These are phyloP conservation scores for Penicillium pulvis DNA, from an alignment of 495 filamentous ascomycete species.

Conservation along the genomic window DNA sequence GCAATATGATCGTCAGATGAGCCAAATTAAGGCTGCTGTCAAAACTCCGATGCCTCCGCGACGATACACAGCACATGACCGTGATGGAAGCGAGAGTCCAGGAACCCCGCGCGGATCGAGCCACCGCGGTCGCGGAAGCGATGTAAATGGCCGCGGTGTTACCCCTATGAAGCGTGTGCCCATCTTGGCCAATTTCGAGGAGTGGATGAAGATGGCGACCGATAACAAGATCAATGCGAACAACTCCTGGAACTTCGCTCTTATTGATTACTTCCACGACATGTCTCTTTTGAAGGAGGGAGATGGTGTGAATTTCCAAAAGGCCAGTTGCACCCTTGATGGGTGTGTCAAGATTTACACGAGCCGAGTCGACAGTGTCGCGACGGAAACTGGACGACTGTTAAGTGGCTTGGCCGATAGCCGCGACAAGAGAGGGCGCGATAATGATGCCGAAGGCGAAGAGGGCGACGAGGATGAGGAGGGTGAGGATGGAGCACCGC, in stretches of 20 bases:
- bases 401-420: conserved; percentile 94
- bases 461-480: conserved; percentile 76
- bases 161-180: conserved; percentile 97
- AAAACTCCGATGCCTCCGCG: conserved; percentile 71
- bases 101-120: conserved; percentile 60
- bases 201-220: conserved; percentile 99
- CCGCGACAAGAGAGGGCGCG: conserved; percentile 72
- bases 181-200: conserved; percentile 95
- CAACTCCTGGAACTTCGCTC: conserved; percentile 98
- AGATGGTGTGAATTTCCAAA: conserved; percentile 97
- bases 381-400: conserved; percentile 94
- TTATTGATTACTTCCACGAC: conserved; percentile 99
- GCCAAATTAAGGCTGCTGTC: conserved; percentile 86
- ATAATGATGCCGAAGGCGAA: conserved; percentile 62
- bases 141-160: conserved; percentile 69
- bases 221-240: conserved; percentile 99
- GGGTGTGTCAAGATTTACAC: conserved; percentile 99
- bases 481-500: conserved; percentile 77
- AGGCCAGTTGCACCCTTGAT: conserved; percentile 96
- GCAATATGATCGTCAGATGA: conserved; percentile 86
- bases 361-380: conserved; percentile 95
- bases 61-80: conserved; percentile 64
- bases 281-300: conserved; percentile 97
- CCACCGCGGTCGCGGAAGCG: conserved; percentile 56
- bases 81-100: conserved; percentile 66